Percentiles rank a stretch among this genome's conserved stretches.
Evolutionary conservation across 306 rosid species (phyloP).

Genomic region (Vicia faba): DNA sequence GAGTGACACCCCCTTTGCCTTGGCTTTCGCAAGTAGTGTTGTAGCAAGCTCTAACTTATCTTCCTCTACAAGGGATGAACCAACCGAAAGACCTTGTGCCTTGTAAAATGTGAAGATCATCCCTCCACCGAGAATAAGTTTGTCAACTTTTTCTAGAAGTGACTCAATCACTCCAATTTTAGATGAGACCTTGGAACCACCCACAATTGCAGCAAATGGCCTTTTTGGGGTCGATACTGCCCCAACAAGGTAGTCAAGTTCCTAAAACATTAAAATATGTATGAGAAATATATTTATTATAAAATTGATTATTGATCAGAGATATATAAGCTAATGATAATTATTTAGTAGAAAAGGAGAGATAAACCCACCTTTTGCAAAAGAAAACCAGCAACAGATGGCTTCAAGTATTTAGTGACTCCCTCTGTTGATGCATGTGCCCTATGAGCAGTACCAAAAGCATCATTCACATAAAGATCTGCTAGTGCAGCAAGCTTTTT

Average conservation of each 20-base stretch:
- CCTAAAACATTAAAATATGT: constrained; percentile 52
- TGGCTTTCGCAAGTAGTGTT: constrained; percentile 80
- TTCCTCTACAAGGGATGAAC: constrained; percentile 95
- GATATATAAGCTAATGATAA: constrained; percentile 23
- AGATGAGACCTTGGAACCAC: constrained; percentile 99
- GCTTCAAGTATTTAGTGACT: constrained; percentile 92
- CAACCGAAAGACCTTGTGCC: constrained; percentile 98
- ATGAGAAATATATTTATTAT: constrained; percentile 15
- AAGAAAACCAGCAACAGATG: constrained; percentile 97
- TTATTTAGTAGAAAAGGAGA: background rate
- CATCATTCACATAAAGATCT: constrained; percentile 94
- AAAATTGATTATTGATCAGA: constrained; percentile 1
- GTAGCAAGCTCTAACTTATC: constrained; percentile 92
- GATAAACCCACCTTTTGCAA: constrained; percentile 81
- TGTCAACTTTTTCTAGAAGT: constrained; percentile 82
- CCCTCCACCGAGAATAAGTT: constrained; percentile 96
- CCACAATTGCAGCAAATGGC: constrained; percentile 99
- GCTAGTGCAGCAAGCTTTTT: constrained; percentile 94
- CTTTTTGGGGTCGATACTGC: constrained; percentile 93
- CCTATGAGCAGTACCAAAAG: constrained; percentile 98
- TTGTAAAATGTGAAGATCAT: constrained; percentile 99
- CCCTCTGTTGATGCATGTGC: constrained; percentile 99
- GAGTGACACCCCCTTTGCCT: constrained; percentile 95
- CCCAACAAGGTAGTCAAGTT: constrained; percentile 99
- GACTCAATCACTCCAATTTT: constrained; percentile 98